Evolutionary conservation across 805 yeast genomes (phyloP).

Genomic region (Metschnikowia proteae): DNA sequence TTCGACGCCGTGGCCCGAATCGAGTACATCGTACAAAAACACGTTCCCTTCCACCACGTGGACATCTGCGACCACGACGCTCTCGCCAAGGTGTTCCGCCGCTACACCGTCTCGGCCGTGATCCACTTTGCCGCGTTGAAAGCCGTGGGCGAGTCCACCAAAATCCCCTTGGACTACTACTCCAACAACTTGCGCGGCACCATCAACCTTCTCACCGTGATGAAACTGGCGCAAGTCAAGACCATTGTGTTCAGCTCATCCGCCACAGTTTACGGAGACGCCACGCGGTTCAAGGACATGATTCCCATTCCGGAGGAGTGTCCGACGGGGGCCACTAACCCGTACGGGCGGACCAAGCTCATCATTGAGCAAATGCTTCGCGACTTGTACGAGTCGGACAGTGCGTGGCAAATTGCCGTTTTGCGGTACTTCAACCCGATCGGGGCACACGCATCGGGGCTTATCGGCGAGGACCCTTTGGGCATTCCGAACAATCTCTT

Average conservation of each 20-base stretch:
- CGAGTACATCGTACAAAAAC: constrained; percentile 47
- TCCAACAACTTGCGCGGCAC: constrained; percentile 68
- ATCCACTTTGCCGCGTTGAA: constrained; percentile 81
- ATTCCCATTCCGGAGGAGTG: constrained; percentile 78
- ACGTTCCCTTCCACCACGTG: constrained; percentile 53
- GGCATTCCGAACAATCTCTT: constrained; percentile 75
- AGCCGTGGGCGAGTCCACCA: constrained; percentile 76
- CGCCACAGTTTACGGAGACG: constrained; percentile 84
- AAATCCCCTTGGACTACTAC: constrained; percentile 64
- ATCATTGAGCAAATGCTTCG: constrained; percentile 59
- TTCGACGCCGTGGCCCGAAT: constrained; percentile 62
- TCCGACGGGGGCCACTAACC: constrained; percentile 71
- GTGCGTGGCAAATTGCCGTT: constrained; percentile 52
- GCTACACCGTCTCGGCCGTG: constrained; percentile 52
- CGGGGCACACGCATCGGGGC: constrained; percentile 82
- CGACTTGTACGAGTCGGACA: constrained; percentile 48
- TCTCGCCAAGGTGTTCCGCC: constrained; percentile 45
- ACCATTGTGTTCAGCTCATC: constrained; percentile 70
- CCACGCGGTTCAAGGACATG: constrained; percentile 64
- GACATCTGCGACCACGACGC: constrained; percentile 52
- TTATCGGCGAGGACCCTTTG: constrained; percentile 75
- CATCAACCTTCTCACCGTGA: constrained; percentile 50
- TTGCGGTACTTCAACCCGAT: constrained; percentile 80
- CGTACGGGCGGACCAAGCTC: constrained; percentile 72
- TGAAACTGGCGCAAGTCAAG: constrained; percentile 45